Conservation (phyloP, 2,329 filamentous ascomycete genomes). For the Mollisia scopiformis region DNA sequence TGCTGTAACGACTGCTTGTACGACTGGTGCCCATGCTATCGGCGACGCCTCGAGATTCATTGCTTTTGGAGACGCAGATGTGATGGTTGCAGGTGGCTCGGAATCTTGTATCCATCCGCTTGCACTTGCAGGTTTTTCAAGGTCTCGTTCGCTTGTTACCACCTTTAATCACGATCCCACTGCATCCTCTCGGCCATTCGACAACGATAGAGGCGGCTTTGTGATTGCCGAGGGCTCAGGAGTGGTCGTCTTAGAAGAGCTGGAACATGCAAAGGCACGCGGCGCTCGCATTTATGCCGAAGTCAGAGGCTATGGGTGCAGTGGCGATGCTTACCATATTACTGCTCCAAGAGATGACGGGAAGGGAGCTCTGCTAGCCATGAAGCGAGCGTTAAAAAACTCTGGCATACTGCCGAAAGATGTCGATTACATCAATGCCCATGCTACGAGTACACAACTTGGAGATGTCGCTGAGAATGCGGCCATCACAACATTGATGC, state of each 20-base stretch:
- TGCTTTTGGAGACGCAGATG: conserved; percentile 84
- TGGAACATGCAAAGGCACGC: conserved; percentile 81
- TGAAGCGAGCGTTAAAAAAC: conserved; percentile 79
- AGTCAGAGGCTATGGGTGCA: conserved; percentile 85
- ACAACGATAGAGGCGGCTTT: conserved; percentile 78
- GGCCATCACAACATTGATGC: conserved; percentile 78
- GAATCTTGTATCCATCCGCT: conserved; percentile 96
- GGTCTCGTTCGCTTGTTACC: conserved; percentile 84
- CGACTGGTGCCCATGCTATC: conserved; percentile 91
- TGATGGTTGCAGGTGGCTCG: conserved; percentile 95
- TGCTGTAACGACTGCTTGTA: conserved; percentile 91
- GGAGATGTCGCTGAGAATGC: conserved; percentile 87
- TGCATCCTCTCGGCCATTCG: conserved; percentile 84
- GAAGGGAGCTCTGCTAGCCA: conserved; percentile 78
- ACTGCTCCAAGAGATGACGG: conserved; percentile 87
- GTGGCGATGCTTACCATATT: conserved; percentile 90
- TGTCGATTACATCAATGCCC: conserved; percentile 93
- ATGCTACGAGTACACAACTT: conserved; percentile 85
- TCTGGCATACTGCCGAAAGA: conserved; percentile 68
- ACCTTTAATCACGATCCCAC: conserved; percentile 74
- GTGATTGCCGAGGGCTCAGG: conserved; percentile 93
- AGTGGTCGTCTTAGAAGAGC: conserved; percentile 84
- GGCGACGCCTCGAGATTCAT: conserved; percentile 95
- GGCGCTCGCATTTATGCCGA: conserved; percentile 88
- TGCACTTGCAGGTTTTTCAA: conserved; percentile 87